A percentile compares a stretch with the other conserved stretches of the same genome.
phyloP scores from a whole-genome alignment of 2,329 filamentous ascomycete species.

The Fusarium illudens region DNA sequence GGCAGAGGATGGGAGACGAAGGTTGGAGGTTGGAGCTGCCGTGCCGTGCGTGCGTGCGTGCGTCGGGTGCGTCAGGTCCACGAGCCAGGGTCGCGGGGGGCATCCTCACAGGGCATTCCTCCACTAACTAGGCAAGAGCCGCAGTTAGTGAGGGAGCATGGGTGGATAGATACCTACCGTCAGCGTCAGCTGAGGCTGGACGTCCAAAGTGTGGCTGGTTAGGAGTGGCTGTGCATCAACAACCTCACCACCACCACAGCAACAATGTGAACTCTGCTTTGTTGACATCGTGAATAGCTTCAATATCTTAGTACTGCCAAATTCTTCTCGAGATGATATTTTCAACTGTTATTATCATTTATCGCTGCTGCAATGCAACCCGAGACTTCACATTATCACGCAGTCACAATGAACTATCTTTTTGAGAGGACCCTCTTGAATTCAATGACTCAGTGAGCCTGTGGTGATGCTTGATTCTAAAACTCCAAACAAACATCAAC shows the following conservation, averaged over 20 bases:
- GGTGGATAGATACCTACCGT: background rate
- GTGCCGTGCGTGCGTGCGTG: slow-evolving; percentile 2
- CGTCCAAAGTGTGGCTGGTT: background rate
- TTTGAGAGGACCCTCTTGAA: background rate
- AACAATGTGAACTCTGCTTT: background rate
- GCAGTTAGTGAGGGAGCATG: slow-evolving; percentile 5
- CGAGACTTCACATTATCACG: background rate
- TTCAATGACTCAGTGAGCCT: background rate
- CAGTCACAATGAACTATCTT: background rate
- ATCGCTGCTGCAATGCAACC: too few relatives aligned
- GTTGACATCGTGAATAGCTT: background rate
- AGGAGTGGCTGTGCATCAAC: background rate
- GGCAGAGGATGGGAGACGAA: slow-evolving; percentile 17
- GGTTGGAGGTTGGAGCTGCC: slow-evolving; percentile 21
- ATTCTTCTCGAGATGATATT: background rate
- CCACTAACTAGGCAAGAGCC: slow-evolving; percentile 17
- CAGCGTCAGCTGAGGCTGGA: background rate
- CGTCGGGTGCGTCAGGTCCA: slow-evolving; percentile 9
- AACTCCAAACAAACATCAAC: background rate
- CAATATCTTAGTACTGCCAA: background rate
- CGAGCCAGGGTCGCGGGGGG: slow-evolving; percentile 22
- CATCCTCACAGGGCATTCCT: slow-evolving; percentile 32
- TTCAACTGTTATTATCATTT: too few relatives aligned
- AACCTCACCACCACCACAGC: background rate
- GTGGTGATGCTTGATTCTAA: background rate